Evolutionary conservation across 164 flowering plant species (phyloP).

Genomic region (Litsea cubeba): DNA sequence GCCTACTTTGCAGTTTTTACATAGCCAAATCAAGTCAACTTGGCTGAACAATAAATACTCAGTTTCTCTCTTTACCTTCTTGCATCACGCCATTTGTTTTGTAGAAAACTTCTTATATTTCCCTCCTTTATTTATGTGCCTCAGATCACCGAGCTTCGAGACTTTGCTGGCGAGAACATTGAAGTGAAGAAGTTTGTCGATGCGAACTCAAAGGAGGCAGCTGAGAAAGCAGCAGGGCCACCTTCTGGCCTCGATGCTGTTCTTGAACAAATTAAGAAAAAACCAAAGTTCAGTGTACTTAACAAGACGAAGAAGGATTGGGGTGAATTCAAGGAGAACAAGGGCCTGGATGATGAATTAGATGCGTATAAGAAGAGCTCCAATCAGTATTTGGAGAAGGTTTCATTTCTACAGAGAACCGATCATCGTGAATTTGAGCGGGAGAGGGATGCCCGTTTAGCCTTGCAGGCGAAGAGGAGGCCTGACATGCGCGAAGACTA

Average conservation of each 20-base stretch:
- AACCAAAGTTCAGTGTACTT: slow-evolving; percentile 85
- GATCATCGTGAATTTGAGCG: slow-evolving; percentile 85
- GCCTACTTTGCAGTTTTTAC: too few relatives aligned
- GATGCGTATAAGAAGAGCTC: slow-evolving; percentile 97
- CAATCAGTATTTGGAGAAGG: slow-evolving; percentile 76
- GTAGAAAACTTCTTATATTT: too few relatives aligned
- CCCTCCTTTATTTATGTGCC: neutral
- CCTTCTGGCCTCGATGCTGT: slow-evolving; percentile 80
- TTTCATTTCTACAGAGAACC: slow-evolving; percentile 77
- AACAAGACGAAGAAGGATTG: slow-evolving; percentile 97
- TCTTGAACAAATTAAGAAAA: slow-evolving; percentile 94
- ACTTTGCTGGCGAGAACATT: slow-evolving; percentile 87
- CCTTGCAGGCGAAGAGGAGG: slow-evolving; percentile 61
- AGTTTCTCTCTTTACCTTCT: too few relatives aligned
- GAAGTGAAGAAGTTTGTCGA: slow-evolving; percentile 76
- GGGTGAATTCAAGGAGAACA: slow-evolving; percentile 92
- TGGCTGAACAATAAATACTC: too few relatives aligned
- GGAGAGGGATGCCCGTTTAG: slow-evolving; percentile 87
- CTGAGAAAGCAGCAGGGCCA: slow-evolving; percentile 56
- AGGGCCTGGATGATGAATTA: slow-evolving; percentile 81
- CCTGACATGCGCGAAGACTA: slow-evolving; percentile 60
- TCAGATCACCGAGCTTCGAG: slow-evolving; percentile 77
- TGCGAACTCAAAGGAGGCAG: slow-evolving; percentile 71
- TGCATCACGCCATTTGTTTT: too few relatives aligned
- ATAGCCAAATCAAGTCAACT: too few relatives aligned